These are phyloP conservation scores for Pisolithus sp. DNA, from an alignment of 768 basidiomycete genomes.

Conservation along the genomic window DNA sequence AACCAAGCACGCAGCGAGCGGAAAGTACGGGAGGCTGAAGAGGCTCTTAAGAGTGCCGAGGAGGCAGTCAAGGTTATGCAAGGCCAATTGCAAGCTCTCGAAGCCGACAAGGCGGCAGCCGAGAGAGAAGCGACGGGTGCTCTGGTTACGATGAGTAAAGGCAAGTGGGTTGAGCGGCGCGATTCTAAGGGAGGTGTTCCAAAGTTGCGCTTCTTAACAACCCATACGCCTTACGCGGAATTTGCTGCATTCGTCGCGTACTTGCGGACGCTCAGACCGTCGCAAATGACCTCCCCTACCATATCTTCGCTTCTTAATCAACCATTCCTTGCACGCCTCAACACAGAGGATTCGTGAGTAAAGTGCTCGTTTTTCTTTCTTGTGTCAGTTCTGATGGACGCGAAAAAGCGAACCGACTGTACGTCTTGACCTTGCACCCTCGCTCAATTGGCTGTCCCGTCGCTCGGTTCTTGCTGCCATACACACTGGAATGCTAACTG, in stretches of 20 bases:
- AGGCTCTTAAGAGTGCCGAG: slow-evolving; percentile 75
- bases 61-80: slow-evolving; percentile 83
- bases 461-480: slow-evolving; percentile 81
- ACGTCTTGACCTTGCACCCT: slow-evolving; percentile 89
- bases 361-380: background rate
- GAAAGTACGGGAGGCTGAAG: slow-evolving; percentile 71
- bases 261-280: slow-evolving; percentile 59
- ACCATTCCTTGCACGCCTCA: slow-evolving; percentile 71
- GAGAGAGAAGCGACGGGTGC: slow-evolving; percentile 49
- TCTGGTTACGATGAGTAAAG: slow-evolving; percentile 52
- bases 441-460: slow-evolving; percentile 89
- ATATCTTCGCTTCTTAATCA: slow-evolving; percentile 71
- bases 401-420: slow-evolving; percentile 79
- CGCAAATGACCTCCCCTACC: slow-evolving; percentile 53
- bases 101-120: slow-evolving; percentile 57
- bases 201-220: slow-evolving; percentile 47
- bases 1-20: slow-evolving; percentile 59
- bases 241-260: slow-evolving; percentile 74
- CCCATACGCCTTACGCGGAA: slow-evolving; percentile 75
- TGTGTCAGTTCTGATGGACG: slow-evolving; percentile 6
- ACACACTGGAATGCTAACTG: slow-evolving; percentile 76
- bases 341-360: slow-evolving; percentile 81
- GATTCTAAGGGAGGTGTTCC: slow-evolving; percentile 21
- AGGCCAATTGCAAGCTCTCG: slow-evolving; percentile 71
- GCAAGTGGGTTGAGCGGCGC: slow-evolving; percentile 54